A percentile compares a stretch with the other conserved stretches of the same genome.
These are phyloP conservation scores for Uromyces viciae-fabae DNA, from an alignment of 1,284 basidiomycete genomes.

Conservation along the genomic window DNA sequence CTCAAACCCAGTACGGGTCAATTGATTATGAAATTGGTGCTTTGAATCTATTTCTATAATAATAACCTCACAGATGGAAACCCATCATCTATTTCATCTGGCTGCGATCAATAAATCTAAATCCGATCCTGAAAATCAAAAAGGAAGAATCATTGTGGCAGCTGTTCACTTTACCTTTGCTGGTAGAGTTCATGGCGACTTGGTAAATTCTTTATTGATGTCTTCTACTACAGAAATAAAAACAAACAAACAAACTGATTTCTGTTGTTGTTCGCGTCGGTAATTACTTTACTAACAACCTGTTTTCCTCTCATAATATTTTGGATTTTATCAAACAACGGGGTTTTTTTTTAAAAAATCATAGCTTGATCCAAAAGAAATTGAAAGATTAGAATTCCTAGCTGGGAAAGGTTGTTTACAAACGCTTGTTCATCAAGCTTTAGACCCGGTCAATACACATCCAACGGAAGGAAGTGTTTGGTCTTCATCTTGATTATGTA, in stretches of 20 bases:
- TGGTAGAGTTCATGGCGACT: slow-evolving; percentile 22
- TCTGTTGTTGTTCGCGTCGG: neutral
- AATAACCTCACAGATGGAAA: slow-evolving; percentile 20
- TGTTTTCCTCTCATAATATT: neutral
- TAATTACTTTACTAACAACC: neutral
- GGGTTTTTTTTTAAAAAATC: neutral
- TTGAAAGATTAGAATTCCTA: slow-evolving; percentile 19
- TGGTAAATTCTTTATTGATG: slow-evolving; percentile 7
- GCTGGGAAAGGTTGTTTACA: slow-evolving; percentile 37
- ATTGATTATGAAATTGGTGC: neutral
- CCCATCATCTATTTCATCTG: slow-evolving; percentile 29
- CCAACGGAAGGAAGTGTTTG: slow-evolving; percentile 29
- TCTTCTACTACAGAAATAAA: neutral
- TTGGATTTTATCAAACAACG: neutral
- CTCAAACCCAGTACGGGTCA: too few species aligned
- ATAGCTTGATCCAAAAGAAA: slow-evolving; percentile 12
- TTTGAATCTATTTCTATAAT: neutral
- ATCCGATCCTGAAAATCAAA: neutral
- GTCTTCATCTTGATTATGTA: too few species aligned
- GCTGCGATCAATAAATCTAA: slow-evolving; percentile 18
- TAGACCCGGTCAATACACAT: slow-evolving; percentile 6
- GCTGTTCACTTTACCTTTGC: slow-evolving; percentile 41
- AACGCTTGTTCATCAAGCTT: slow-evolving; percentile 5
- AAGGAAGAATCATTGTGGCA: slow-evolving; percentile 21
- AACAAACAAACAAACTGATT: neutral